Conservation (phyloP, 345 rosid genomes). For the Brassica nigra region DNA sequence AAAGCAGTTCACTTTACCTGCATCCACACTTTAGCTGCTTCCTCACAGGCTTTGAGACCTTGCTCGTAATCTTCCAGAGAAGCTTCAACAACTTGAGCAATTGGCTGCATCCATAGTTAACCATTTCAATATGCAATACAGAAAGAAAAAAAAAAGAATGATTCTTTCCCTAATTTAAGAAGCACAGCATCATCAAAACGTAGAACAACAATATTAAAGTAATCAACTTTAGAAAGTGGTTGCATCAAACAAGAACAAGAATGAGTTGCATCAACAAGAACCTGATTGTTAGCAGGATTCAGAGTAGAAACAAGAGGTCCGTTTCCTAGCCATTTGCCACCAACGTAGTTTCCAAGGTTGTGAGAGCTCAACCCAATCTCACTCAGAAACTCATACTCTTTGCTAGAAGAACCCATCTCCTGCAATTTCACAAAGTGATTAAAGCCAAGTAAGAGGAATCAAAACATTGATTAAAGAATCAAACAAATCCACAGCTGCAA, state of each 20-base stretch:
- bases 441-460: background rate
- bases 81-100: slow-evolving; percentile 84
- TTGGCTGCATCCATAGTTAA: slow-evolving; percentile 44
- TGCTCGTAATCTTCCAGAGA: slow-evolving; percentile 78
- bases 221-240: background rate
- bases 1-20: slow-evolving; percentile 44
- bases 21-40: slow-evolving; percentile 88
- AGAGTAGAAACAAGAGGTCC: slow-evolving; percentile 67
- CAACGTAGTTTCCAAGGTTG: slow-evolving; percentile 69
- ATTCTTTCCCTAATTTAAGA: background rate
- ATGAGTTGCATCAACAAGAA: slow-evolving; percentile 10
- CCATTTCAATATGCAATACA: slow-evolving; percentile 1
- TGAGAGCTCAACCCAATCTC: slow-evolving; percentile 74
- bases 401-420: slow-evolving; percentile 71
- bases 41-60: slow-evolving; percentile 81
- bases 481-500: background rate
- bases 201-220: background rate
- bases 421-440: slow-evolving; percentile 12
- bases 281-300: slow-evolving; percentile 92
- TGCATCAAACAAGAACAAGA: background rate
- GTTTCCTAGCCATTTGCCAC: slow-evolving; percentile 74
- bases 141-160: background rate
- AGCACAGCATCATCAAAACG: background rate
- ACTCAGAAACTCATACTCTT: slow-evolving; percentile 69
- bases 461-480: background rate